Evolutionary conservation across 768 basidiomycete species (phyloP), one percentile per base, ranked within the genome.

Genomic region (Amanita molliuscula): DNA sequence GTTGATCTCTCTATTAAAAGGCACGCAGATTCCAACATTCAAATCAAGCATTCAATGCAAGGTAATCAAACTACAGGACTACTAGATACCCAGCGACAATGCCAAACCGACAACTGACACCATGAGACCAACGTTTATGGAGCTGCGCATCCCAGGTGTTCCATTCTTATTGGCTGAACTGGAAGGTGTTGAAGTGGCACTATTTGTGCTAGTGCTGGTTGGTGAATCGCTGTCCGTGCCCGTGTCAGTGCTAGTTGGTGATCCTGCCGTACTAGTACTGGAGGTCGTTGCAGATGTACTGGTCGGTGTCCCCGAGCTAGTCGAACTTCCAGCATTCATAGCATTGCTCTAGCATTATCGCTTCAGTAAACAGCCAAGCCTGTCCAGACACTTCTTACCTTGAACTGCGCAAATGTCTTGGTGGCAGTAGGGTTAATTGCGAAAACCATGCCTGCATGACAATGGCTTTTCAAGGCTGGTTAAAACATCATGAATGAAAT

Each of bases 371-470:
- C 26, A 44, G 10, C 33, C 9, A 42, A 10, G 16, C 16, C 31
- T 29, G 8, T 15, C 16, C 16, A 20, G 10, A n/a, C 4, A 2
- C 7, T 10, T 16, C 48, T 31, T 51, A 45, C 58, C 58, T 65
- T 55, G 66, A 68, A 71, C 13, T 53, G 55, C 2, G 54, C 60
- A 48, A 61, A 66, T 21, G 59, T 62, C 63, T 68, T 69, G 33
- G 56, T 54, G 20, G 56, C 55, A 25, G 61, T 69, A 13, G 70
- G 65, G 59, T 69, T 69, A 33, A 70, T 57, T 23, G 69, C 61
- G 58, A 71, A 69, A 29, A 72, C 70, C 70, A 70, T 69, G 35
- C 70, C 70, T 25, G 47, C 26, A 48, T 58, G 55, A 57, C 70
- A 73, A 56, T 66, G 66, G 46, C 59, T 59, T 16, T 11, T 37